These are phyloP conservation scores for Microbotryum violaceum DNA, from an alignment of 1,284 basidiomycete species.

Conservation along the genomic window DNA sequence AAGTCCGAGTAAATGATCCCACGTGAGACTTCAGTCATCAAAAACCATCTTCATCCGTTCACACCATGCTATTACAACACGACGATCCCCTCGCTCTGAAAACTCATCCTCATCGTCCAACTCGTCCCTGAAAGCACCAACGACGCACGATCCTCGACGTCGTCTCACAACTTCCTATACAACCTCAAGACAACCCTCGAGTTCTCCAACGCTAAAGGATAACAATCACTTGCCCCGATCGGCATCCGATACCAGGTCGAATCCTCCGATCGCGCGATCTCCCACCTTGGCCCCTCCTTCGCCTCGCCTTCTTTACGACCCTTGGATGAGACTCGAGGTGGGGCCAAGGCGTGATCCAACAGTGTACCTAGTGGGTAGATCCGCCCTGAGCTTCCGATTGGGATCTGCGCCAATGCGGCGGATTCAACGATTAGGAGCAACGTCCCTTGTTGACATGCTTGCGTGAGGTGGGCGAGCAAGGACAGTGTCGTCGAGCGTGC, in stretches of 20 bases:
- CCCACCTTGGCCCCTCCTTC: slow-evolving; percentile 16
- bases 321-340: neutral
- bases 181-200: slow-evolving; percentile 22
- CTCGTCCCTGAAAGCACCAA: too few relatives aligned
- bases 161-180: slow-evolving; percentile 12
- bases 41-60: too few relatives aligned
- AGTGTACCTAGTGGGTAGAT: slow-evolving; percentile 24
- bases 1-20: too few relatives aligned
- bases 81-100: too few relatives aligned
- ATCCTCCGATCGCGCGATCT: slow-evolving; percentile 17
- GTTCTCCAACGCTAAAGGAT: slow-evolving; percentile 29
- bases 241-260: slow-evolving; percentile 27
- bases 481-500: slow-evolving; percentile 23
- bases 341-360: slow-evolving; percentile 24
- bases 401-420: slow-evolving; percentile 21
- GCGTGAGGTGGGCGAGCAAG: slow-evolving; percentile 18
- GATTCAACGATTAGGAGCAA: slow-evolving; percentile 28
- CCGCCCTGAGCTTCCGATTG: slow-evolving; percentile 17
- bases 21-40: too few relatives aligned
- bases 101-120: too few relatives aligned
- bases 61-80: too few relatives aligned
- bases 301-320: neutral
- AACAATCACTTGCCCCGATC: slow-evolving; percentile 13
- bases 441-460: slow-evolving; percentile 1
- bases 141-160: too few relatives aligned